These are phyloP conservation scores for Spathaspora arborariae DNA, from an alignment of 805 yeast genomes.

Conservation along the genomic window DNA sequence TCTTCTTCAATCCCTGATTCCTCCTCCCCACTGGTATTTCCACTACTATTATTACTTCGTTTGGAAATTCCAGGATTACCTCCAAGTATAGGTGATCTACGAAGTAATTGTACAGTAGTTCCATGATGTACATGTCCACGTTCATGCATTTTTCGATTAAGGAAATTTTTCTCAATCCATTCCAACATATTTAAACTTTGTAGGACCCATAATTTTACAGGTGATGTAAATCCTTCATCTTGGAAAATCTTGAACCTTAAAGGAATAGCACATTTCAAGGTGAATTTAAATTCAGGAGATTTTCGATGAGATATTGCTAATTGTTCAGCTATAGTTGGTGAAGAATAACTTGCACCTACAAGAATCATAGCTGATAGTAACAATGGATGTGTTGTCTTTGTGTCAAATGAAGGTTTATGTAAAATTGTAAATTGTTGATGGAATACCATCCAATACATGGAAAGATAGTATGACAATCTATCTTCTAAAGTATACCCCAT, in stretches of 20 bases:
- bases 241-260: slow-evolving; percentile 69
- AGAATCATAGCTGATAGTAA: slow-evolving; percentile 53
- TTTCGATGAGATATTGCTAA: slow-evolving; percentile 11
- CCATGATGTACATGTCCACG: slow-evolving; percentile 85
- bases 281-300: slow-evolving; percentile 38
- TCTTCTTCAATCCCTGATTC: slow-evolving; percentile 6
- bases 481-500: slow-evolving; percentile 23
- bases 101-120: slow-evolving; percentile 70
- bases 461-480: slow-evolving; percentile 33
- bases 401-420: slow-evolving; percentile 56
- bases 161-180: slow-evolving; percentile 71
- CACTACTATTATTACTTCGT: slow-evolving; percentile 15
- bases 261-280: slow-evolving; percentile 49
- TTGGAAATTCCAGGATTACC: slow-evolving; percentile 52
- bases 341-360: slow-evolving; percentile 48
- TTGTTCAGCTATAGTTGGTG: slow-evolving; percentile 9
- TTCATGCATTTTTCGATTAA: slow-evolving; percentile 70
- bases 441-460: slow-evolving; percentile 53
- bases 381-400: slow-evolving; percentile 44
- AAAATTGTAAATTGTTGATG: slow-evolving; percentile 58
- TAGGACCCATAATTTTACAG: slow-evolving; percentile 71
- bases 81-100: slow-evolving; percentile 74
- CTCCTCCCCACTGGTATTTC: slow-evolving; percentile 29
- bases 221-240: slow-evolving; percentile 69
- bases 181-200: slow-evolving; percentile 75